Evolutionary conservation across 306 rosid species (phyloP).

Genomic region (Comarum palustre): DNA sequence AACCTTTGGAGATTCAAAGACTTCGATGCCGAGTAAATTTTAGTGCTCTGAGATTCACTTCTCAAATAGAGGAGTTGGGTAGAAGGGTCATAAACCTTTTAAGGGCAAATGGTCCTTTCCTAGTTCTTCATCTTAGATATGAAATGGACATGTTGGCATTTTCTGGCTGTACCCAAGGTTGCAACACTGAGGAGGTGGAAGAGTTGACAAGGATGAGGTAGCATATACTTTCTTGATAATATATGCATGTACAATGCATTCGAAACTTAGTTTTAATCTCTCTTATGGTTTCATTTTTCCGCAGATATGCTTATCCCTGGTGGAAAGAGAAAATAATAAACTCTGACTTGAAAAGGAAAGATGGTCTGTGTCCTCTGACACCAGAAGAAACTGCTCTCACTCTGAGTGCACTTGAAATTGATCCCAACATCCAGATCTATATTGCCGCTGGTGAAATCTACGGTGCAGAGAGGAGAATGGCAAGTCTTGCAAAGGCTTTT

Average conservation of each 20-base stretch:
- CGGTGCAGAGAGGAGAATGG: slow-evolving; percentile 83
- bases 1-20: slow-evolving; percentile 78
- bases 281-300: slow-evolving; percentile 18
- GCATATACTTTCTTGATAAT: slow-evolving; percentile 15
- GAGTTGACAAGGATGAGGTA: slow-evolving; percentile 99
- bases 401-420: slow-evolving; percentile 78
- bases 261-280: not conserved
- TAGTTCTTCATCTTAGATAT: slow-evolving; percentile 93
- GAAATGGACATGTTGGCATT: slow-evolving; percentile 99
- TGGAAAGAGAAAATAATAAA: slow-evolving; percentile 96
- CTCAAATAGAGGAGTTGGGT: slow-evolving; percentile 94
- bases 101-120: slow-evolving; percentile 72
- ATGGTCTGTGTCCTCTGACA: slow-evolving; percentile 91
- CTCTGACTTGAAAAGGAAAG: slow-evolving; percentile 92
- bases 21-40: slow-evolving; percentile 95
- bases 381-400: slow-evolving; percentile 98
- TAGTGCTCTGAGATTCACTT: slow-evolving; percentile 78
- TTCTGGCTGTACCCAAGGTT: slow-evolving; percentile 98
- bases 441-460: slow-evolving; percentile 98
- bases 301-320: slow-evolving; percentile 96
- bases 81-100: slow-evolving; percentile 77
- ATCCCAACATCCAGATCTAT: slow-evolving; percentile 82
- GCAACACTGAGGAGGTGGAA: slow-evolving; percentile 83
- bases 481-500: slow-evolving; percentile 63
- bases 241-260: slow-evolving; percentile 7